These are phyloP conservation scores for Cordyceps javanica DNA, from an alignment of 2,329 filamentous ascomycete genomes.

Conservation along the genomic window DNA sequence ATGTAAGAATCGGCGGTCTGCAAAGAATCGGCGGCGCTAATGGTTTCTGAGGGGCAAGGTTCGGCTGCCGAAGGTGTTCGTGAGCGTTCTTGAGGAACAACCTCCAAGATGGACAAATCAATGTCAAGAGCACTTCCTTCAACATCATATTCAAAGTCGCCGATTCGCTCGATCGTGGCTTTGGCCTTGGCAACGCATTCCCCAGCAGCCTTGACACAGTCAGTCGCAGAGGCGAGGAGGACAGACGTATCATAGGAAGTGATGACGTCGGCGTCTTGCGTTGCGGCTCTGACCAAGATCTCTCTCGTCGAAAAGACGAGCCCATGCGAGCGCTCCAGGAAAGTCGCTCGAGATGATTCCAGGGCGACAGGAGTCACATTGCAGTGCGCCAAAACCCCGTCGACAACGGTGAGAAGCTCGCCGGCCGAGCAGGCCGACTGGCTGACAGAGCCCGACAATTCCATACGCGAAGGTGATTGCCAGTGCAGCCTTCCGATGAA, in stretches of 20 bases:
- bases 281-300: conserved; percentile 63
- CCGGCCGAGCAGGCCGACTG: conserved; percentile 78
- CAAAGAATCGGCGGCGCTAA: conserved; percentile 33
- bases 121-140: conserved; percentile 51
- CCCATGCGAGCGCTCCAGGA: conserved; percentile 75
- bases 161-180: conserved; percentile 77
- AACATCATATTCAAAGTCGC: conserved; percentile 84
- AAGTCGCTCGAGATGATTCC: conserved; percentile 61
- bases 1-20: conserved; percentile 31
- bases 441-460: conserved; percentile 75
- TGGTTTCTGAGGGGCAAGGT: conserved; percentile 27
- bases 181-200: conserved; percentile 87
- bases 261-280: conserved; percentile 70
- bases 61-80: conserved; percentile 27
- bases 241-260: conserved; percentile 72
- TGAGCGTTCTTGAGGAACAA: conserved; percentile 29
- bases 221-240: conserved; percentile 72
- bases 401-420: conserved; percentile 71
- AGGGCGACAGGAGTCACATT: conserved; percentile 60
- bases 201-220: conserved; percentile 82
- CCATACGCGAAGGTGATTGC: conserved; percentile 83
- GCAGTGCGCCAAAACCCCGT: conserved; percentile 76
- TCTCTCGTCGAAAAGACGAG: conserved; percentile 77
- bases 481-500: conserved; percentile 88
- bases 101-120: conserved; percentile 46